Percentiles rank a stretch among this genome's conserved stretches.
phyloP scores from a whole-genome alignment of 2,329 filamentous ascomycete genomes.

The Colletotrichum shisoi region DNA sequence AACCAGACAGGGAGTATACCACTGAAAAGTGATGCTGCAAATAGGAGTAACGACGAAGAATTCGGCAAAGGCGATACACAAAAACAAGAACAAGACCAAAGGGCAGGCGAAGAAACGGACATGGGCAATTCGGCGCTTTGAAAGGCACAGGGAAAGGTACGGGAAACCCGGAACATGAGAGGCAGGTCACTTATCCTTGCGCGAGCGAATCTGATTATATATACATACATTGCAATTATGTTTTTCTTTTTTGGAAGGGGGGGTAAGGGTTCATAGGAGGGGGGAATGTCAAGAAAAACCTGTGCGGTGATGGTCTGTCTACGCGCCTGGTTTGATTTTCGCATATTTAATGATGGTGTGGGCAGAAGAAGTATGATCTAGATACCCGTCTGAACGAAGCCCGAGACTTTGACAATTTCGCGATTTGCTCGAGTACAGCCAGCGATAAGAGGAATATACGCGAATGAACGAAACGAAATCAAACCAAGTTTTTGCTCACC shows the following conservation, averaged over 20 bases:
- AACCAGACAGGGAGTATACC: conserved; percentile 13
- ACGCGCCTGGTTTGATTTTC: background rate
- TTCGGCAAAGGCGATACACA: background rate
- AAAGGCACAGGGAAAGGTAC: background rate
- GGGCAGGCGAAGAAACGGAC: background rate
- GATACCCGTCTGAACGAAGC: conserved; percentile 8
- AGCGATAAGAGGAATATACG: background rate
- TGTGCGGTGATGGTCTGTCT: too few relatives aligned
- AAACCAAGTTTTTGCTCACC: too few relatives aligned
- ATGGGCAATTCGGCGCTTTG: background rate
- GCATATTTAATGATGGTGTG: conserved; percentile 2
- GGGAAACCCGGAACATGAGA: background rate
- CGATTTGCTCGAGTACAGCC: background rate
- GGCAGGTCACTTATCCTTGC: background rate
- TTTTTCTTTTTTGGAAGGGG: background rate
- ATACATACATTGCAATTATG: background rate
- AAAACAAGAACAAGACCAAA: conserved; percentile 14
- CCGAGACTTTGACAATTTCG: background rate
- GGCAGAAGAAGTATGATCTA: conserved; percentile 18
- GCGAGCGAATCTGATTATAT: background rate
- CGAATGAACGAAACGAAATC: too few relatives aligned
- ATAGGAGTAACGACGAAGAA: background rate
- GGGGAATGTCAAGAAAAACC: too few relatives aligned
- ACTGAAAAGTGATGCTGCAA: background rate
- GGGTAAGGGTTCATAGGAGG: background rate